Evolutionary conservation across 2,329 filamentous ascomycete species (phyloP), one percentile per base, ranked within the genome.

Genomic region (Furcasterigmium furcatum): DNA sequence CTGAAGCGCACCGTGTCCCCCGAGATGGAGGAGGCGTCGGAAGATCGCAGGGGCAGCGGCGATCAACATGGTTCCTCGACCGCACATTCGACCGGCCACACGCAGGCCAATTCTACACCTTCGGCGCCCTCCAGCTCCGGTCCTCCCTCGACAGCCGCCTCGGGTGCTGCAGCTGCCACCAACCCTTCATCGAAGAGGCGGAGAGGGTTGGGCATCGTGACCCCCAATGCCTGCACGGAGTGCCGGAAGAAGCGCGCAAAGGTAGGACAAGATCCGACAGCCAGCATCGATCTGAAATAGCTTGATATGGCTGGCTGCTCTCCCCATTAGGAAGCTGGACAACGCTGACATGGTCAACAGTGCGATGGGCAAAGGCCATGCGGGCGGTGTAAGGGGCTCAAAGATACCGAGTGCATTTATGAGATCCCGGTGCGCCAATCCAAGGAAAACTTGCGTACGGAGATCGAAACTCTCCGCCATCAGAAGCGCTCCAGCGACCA

Each of bases 221-320:
- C 79, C 5, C 75, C 76, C 35, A 82, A 81, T 60, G 79, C 79
- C 20, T 82, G 79, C 57, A 81, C 75, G 16, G 79, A 82, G 57
- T 82, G 79, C 55, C 73, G 78, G 45, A 82, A 81, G 64, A 82
- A 81, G 61, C 76, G 79, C 46, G 77, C 79, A 53, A 82, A 82
- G 72, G 77, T 79, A 64, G 27, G 34, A 18, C 7, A 16, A 3
- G 4, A 9, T 5, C n/a, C 9, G n/a, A 36, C 12, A 34, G 16
- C 16, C 30, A 13, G 4, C 13, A n/a, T 14, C n/a, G n/a, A n/a
- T n/a, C n/a, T n/a, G n/a, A n/a, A n/a, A n/a, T n/a, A n/a, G n/a
- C n/a, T n/a, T n/a, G n/a, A n/a, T n/a, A n/a, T n/a, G n/a, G n/a
- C n/a, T n/a, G n/a, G n/a, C n/a, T n/a, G n/a, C n/a, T n/a, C n/a